phyloP scores from a whole-genome alignment of 2,329 filamentous ascomycete genomes.

The Tolypocladium album region DNA sequence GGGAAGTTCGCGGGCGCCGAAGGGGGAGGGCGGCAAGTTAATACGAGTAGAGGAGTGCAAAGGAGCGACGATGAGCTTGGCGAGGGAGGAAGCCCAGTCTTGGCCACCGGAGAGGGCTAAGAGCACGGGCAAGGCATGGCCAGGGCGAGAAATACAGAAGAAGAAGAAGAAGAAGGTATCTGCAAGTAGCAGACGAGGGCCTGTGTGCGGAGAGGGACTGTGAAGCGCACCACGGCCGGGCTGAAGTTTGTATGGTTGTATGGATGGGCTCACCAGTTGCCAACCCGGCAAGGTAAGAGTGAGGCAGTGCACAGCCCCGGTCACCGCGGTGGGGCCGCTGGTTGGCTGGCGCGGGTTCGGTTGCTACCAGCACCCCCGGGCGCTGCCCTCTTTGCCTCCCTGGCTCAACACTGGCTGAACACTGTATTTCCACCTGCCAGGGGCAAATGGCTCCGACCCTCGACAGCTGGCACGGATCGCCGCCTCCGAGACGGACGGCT shows the following conservation, averaged over 20 bases:
- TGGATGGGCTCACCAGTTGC: background rate
- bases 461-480: background rate
- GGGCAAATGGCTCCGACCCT: background rate
- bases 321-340: background rate
- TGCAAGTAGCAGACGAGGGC: background rate
- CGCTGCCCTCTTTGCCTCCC: background rate
- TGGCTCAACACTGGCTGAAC: background rate
- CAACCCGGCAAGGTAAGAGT: background rate
- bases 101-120: background rate
- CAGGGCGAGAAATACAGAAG: background rate
- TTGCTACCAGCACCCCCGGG: background rate
- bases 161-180: background rate
- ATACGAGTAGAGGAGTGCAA: background rate
- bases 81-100: background rate
- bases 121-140: background rate
- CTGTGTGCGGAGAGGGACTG: background rate
- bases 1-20: background rate
- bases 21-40: background rate
- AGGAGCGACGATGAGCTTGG: background rate
- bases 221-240: background rate
- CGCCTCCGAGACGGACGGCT: background rate
- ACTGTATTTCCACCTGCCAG: background rate
- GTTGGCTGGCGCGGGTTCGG: background rate
- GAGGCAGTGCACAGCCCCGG: slow-evolving; percentile 1
- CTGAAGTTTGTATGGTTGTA: background rate